Conservation (phyloP, 192 early-diverging fungal genomes). For the Rhizoclosmatium globosum region DNA sequence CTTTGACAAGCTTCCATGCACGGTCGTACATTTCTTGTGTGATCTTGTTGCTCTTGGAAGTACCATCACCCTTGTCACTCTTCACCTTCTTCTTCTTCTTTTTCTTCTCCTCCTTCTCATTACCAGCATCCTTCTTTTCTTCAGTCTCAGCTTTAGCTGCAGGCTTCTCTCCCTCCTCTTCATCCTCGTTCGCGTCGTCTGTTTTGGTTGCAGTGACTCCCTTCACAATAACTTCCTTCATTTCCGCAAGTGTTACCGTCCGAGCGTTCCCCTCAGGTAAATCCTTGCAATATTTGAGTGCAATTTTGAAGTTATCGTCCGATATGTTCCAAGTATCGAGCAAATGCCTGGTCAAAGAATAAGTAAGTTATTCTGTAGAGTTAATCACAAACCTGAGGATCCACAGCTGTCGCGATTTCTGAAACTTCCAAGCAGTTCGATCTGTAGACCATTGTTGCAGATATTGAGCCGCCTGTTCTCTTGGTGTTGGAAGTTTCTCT, state of each 20-base stretch:
- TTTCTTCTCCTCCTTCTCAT: conserved; percentile 10
- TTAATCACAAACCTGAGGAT: neutral
- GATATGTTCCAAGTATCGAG: conserved; percentile 17
- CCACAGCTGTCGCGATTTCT: conserved; percentile 30
- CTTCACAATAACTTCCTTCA: conserved; percentile 12
- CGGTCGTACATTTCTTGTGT: conserved; percentile 11
- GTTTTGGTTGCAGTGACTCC: neutral
- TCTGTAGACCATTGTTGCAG: neutral
- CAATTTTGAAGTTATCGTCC: conserved; percentile 4
- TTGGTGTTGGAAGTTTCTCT: conserved; percentile 12
- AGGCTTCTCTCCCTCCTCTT: neutral
- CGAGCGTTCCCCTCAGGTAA: conserved; percentile 20
- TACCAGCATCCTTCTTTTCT: neutral
- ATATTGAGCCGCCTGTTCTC: conserved; percentile 3
- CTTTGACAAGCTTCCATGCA: conserved; percentile 18
- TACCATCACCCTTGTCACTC: neutral
- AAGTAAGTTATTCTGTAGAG: neutral
- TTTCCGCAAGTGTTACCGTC: neutral
- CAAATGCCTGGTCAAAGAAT: neutral
- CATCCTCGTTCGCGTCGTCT: conserved; percentile 5
- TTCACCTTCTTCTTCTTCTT: conserved; percentile 15
- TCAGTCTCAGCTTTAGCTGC: neutral
- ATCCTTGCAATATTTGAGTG: conserved; percentile 2
- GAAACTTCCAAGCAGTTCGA: conserved; percentile 23
- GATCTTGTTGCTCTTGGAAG: neutral